These are phyloP conservation scores for Psophocarpus tetragonolobus DNA, from an alignment of 306 rosid species.

Conservation along the genomic window DNA sequence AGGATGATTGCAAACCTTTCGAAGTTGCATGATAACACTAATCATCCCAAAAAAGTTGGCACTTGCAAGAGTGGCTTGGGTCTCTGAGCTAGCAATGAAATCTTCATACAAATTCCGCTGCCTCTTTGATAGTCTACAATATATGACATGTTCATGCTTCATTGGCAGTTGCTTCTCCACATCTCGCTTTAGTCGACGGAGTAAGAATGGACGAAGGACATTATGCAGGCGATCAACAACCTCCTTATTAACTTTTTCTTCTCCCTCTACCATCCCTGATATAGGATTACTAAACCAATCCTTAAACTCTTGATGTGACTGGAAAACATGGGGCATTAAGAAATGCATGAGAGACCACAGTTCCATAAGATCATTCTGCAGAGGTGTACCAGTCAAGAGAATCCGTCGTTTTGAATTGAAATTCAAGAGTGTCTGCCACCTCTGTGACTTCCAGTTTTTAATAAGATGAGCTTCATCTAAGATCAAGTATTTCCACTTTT, in stretches of 20 bases:
- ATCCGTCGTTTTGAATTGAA: conserved; percentile 95
- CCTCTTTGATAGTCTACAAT: conserved; percentile 92
- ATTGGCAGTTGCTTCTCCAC: conserved; percentile 97
- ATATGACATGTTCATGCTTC: conserved; percentile 92
- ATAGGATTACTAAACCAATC: conserved; percentile 99
- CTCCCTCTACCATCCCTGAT: conserved; percentile 99
- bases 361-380: conserved; percentile 99
- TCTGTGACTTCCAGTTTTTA: conserved; percentile 98
- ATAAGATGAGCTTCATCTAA: conserved; percentile 98
- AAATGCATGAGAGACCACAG: conserved; percentile 99
- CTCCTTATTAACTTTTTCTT: conserved; percentile 94
- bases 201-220: conserved; percentile 96
- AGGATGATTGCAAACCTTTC: conserved; percentile 98
- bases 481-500: conserved; percentile 98
- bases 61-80: conserved; percentile 95
- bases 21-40: conserved; percentile 95
- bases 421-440: conserved; percentile 98
- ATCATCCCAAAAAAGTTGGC: conserved; percentile 98
- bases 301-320: conserved; percentile 98
- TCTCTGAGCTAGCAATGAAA: conserved; percentile 93
- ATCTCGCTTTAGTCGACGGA: conserved; percentile 91
- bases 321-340: conserved; percentile 98
- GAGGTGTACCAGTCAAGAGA: conserved; percentile 92
- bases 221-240: conserved; percentile 98
- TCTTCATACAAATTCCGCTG: conserved; percentile 97